Percentiles rank a stretch among this genome's conserved stretches.
Conservation (phyloP, 2,329 filamentous ascomycete genomes). For the Aspergillus costaricaensis region DNA sequence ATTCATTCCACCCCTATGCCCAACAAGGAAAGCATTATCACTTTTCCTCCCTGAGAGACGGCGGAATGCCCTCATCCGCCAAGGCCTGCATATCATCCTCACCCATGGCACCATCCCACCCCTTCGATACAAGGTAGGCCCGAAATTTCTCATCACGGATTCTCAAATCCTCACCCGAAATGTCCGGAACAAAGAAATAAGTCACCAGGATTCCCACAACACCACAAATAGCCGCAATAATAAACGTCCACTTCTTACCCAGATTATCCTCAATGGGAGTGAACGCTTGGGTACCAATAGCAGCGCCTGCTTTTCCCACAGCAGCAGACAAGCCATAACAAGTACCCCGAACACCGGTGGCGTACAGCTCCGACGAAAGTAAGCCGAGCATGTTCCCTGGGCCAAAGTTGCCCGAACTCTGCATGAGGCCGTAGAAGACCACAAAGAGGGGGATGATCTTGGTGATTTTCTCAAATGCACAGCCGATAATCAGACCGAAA, state of each 20-base stretch:
- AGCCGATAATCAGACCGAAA: slow-evolving; percentile 4
- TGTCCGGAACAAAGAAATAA: slow-evolving; percentile 4
- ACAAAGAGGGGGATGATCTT: slow-evolving; percentile 6
- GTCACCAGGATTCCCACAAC: neutral
- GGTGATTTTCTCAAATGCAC: slow-evolving; percentile 5
- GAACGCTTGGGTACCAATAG: slow-evolving; percentile 6
- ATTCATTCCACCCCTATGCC: no score
- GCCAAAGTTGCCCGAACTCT: slow-evolving; percentile 1
- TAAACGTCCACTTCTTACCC: slow-evolving; percentile 5
- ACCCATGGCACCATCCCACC: slow-evolving; percentile 2
- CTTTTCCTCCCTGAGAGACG: neutral
- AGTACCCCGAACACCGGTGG: neutral
- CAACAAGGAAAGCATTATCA: neutral
- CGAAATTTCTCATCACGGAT: slow-evolving; percentile 4
- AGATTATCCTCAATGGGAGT: slow-evolving; percentile 1
- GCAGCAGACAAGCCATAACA: slow-evolving; percentile 4
- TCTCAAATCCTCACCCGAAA: slow-evolving; percentile 2
- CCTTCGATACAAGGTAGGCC: neutral
- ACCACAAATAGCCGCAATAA: slow-evolving; percentile 5
- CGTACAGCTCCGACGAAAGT: slow-evolving; percentile 2
- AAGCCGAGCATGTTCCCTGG: neutral
- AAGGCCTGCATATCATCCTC: slow-evolving; percentile 1
- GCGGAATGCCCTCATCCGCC: neutral
- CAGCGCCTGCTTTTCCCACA: slow-evolving; percentile 1
- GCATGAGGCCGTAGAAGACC: slow-evolving; percentile 7